These are phyloP conservation scores for Circinella umbellata DNA, from an alignment of 371 early-diverging fungal species.

Conservation along the genomic window DNA sequence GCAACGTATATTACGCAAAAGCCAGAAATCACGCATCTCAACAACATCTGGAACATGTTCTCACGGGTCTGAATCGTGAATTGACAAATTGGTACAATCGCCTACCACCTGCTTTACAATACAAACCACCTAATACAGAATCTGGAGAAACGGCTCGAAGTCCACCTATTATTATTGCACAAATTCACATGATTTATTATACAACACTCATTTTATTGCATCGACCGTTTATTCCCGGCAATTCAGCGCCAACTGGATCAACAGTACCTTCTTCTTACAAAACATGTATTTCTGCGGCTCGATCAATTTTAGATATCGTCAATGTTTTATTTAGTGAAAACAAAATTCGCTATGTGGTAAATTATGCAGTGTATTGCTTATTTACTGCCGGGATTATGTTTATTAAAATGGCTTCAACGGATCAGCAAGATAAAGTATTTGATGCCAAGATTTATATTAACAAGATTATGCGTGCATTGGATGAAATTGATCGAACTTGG, in stretches of 20 bases:
- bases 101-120: slow-evolving; percentile 46
- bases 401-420: slow-evolving; percentile 35
- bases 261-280: slow-evolving; percentile 45
- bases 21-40: slow-evolving; percentile 28
- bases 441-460: slow-evolving; percentile 40
- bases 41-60: slow-evolving; percentile 31
- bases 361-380: slow-evolving; percentile 43
- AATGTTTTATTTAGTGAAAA: slow-evolving; percentile 38
- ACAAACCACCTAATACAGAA: slow-evolving; percentile 21
- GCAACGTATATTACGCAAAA: slow-evolving; percentile 48
- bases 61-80: slow-evolving; percentile 42
- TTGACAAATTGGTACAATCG: slow-evolving; percentile 50
- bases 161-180: slow-evolving; percentile 36
- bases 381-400: slow-evolving; percentile 50
- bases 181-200: slow-evolving; percentile 51
- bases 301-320: slow-evolving; percentile 48
- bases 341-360: slow-evolving; percentile 37
- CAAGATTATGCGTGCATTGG: slow-evolving; percentile 40
- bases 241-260: slow-evolving; percentile 23
- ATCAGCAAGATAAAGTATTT: slow-evolving; percentile 23
- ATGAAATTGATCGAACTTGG: slow-evolving; percentile 47
- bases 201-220: slow-evolving; percentile 48
- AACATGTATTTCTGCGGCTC: slow-evolving; percentile 53
- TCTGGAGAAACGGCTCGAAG: slow-evolving; percentile 1
- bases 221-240: slow-evolving; percentile 44